Conservation (phyloP, 345 rosid genomes). For the Arabis alpina region DNA sequence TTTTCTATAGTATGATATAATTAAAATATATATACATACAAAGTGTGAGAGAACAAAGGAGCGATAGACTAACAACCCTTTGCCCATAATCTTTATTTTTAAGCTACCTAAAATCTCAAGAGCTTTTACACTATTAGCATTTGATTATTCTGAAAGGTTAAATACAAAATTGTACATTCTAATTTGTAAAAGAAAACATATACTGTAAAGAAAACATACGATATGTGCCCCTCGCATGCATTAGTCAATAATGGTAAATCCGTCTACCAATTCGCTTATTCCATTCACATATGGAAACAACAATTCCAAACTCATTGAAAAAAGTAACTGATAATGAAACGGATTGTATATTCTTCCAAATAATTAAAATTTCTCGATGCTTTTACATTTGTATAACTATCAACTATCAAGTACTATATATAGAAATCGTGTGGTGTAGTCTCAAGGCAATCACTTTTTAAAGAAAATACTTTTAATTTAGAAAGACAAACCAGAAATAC, state of each 20-base stretch:
- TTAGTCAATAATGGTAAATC: conserved; percentile 21
- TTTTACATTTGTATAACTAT: conserved; percentile 2
- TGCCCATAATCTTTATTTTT: conserved; percentile 1
- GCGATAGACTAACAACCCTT: conserved; percentile 22
- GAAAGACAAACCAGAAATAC: neutral
- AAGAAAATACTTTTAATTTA: neutral
- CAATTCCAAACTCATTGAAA: conserved; percentile 7
- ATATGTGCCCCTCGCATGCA: neutral
- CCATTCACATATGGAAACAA: conserved; percentile 41
- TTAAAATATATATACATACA: neutral
- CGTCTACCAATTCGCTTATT: conserved; percentile 30
- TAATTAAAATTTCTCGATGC: neutral
- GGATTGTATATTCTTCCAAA: neutral
- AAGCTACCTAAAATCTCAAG: neutral
- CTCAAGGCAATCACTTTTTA: conserved; percentile 21
- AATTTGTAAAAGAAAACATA: conserved; percentile 1
- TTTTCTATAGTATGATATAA: neutral
- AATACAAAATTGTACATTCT: neutral
- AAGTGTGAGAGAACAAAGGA: neutral
- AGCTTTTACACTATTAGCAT: conserved; percentile 5
- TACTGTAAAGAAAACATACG: conserved; percentile 8
- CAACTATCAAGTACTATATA: neutral
- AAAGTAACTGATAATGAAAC: conserved; percentile 7
- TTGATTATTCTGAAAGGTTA: neutral
- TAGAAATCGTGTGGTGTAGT: neutral